Evolutionary conservation across 2,329 filamentous ascomycete genomes (phyloP).

Genomic region (Penicillium brevicompactum): DNA sequence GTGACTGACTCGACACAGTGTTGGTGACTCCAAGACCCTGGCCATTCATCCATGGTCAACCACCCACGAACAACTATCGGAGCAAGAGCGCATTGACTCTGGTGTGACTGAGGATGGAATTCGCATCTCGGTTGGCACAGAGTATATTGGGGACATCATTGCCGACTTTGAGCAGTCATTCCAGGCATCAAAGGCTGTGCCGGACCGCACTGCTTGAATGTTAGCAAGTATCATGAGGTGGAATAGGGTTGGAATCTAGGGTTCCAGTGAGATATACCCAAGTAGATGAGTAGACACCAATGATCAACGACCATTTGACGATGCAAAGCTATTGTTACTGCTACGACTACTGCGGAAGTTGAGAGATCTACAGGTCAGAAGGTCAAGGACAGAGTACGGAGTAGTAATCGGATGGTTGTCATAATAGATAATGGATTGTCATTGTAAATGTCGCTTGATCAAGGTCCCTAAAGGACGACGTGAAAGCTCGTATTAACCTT

Average conservation of each 20-base stretch:
- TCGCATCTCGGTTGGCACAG: constrained; percentile 90
- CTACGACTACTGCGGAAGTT: no score
- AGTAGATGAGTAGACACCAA: no score
- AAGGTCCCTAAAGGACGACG: background rate
- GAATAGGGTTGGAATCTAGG: no score
- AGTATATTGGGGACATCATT: constrained; percentile 97
- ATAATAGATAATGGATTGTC: background rate
- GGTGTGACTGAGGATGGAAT: constrained; percentile 89
- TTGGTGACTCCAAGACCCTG: constrained; percentile 92
- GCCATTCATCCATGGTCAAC: constrained; percentile 96
- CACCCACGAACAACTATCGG: constrained; percentile 87
- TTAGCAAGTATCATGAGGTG: background rate
- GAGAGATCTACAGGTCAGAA: no score
- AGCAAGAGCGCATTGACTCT: constrained; percentile 76
- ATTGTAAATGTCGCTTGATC: background rate
- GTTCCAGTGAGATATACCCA: no score
- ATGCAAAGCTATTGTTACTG: no score
- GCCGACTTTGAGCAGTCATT: constrained; percentile 94
- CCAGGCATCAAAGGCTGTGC: constrained; percentile 54
- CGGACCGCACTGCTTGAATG: constrained; percentile 18
- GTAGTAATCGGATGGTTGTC: background rate
- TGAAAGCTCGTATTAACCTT: background rate
- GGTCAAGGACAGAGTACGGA: no score
- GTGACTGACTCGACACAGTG: constrained; percentile 44
- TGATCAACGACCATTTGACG: no score